Conservation (phyloP, 106 monocot species). For the Gastrodia elata region DNA sequence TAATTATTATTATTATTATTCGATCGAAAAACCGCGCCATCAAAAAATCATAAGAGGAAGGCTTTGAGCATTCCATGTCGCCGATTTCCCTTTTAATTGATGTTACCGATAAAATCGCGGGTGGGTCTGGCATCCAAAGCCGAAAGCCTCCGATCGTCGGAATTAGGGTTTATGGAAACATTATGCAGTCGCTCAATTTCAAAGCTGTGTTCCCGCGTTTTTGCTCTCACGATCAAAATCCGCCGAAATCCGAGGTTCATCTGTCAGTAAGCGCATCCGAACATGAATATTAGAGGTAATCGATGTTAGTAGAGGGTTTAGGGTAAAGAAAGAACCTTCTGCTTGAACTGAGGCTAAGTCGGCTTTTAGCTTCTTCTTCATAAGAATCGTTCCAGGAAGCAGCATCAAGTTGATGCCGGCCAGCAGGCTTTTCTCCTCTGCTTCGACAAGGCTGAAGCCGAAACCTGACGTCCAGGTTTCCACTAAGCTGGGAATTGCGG, state of each 20-base stretch:
- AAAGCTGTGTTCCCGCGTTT: background rate
- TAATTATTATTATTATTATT: too few species aligned
- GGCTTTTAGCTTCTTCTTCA: constrained; percentile 54
- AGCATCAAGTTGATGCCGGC: constrained; percentile 61
- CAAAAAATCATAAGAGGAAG: too few species aligned
- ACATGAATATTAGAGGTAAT: background rate
- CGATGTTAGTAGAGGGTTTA: background rate
- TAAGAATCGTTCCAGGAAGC: constrained; percentile 66
- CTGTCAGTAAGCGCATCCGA: background rate
- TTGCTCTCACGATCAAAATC: background rate
- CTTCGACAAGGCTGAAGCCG: constrained; percentile 57
- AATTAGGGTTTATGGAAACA: too few species aligned
- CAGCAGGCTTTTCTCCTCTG: constrained; percentile 44
- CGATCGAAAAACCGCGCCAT: too few species aligned
- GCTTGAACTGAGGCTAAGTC: constrained; percentile 13
- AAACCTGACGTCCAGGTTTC: constrained; percentile 78
- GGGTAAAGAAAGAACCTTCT: constrained; percentile 27
- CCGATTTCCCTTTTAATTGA: too few species aligned
- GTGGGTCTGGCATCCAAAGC: too few species aligned
- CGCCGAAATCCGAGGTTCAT: background rate
- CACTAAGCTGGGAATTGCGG: constrained; percentile 81
- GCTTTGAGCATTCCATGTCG: too few species aligned
- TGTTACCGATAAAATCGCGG: too few species aligned
- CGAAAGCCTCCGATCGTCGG: too few species aligned
- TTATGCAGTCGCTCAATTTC: too few species aligned